A percentile compares a stretch with the other conserved stretches of the same genome.
phyloP scores from a whole-genome alignment of 495 filamentous ascomycete species.

The Oidiodendron maius region DNA sequence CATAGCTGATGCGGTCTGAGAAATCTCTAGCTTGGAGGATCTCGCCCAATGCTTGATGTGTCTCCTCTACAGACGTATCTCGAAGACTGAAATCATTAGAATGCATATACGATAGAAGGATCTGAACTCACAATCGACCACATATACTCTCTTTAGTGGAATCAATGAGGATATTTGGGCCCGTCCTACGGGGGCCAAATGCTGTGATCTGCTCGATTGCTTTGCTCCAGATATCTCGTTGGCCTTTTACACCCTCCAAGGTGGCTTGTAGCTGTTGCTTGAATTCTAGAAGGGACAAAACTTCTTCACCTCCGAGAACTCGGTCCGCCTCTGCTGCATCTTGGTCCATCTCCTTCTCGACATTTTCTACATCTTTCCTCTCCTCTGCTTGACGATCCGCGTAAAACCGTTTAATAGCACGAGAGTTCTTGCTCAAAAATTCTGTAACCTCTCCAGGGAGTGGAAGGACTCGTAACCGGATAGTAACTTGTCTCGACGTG shows the following conservation, averaged over 20 bases:
- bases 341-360: constrained; percentile 26
- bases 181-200: constrained; percentile 80
- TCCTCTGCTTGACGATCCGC: constrained; percentile 51
- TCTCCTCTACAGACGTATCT: constrained; percentile 10
- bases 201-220: constrained; percentile 76
- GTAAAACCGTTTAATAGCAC: constrained; percentile 73
- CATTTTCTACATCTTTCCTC: constrained; percentile 26
- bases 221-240: constrained; percentile 70
- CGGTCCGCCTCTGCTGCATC: constrained; percentile 45
- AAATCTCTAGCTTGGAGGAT: constrained; percentile 66
- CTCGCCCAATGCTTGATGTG: constrained; percentile 29
- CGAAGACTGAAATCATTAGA: constrained; percentile 23
- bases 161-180: constrained; percentile 89
- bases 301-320: constrained; percentile 40
- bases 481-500: constrained; percentile 75
- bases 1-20: constrained; percentile 83
- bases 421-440: constrained; percentile 74
- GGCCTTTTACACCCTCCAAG: constrained; percentile 57
- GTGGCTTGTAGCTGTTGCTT: constrained; percentile 59
- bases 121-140: constrained; percentile 59
- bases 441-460: constrained; percentile 75
- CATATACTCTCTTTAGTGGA: constrained; percentile 66
- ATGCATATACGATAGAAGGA: constrained; percentile 6
- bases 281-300: constrained; percentile 69
- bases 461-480: constrained; percentile 74